Conservation (phyloP, 768 basidiomycete genomes). For the Termitomyces sp. region DNA sequence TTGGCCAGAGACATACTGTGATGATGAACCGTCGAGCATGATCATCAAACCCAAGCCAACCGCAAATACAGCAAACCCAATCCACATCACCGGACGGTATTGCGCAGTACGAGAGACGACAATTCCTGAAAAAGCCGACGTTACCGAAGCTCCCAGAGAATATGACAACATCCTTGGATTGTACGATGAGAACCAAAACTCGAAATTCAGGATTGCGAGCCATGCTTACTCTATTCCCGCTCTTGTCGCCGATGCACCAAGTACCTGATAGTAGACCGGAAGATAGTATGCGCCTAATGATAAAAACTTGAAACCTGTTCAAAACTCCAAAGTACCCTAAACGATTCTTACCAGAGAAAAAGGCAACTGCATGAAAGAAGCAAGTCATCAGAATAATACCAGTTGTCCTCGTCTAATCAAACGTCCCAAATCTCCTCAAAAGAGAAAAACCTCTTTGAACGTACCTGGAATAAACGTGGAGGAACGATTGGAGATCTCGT, state of each 20-base stretch:
- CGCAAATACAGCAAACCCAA: slow-evolving; percentile 46
- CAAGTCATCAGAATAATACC: slow-evolving; percentile 47
- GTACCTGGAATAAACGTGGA: slow-evolving; percentile 65
- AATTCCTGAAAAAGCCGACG: slow-evolving; percentile 54
- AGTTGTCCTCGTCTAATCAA: slow-evolving; percentile 67
- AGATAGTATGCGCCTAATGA: slow-evolving; percentile 56
- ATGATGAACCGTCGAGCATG: slow-evolving; percentile 53
- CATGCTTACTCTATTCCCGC: slow-evolving; percentile 55
- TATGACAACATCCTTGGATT: slow-evolving; percentile 62
- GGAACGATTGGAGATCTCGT: slow-evolving; percentile 67
- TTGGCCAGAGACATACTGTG: slow-evolving; percentile 28
- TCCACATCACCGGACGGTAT: slow-evolving; percentile 63
- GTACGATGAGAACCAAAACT: not conserved
- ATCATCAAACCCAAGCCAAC: slow-evolving; percentile 73
- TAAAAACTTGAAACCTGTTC: not conserved
- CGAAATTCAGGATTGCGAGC: not conserved
- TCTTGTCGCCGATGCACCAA: slow-evolving; percentile 68
- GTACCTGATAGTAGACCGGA: slow-evolving; percentile 73
- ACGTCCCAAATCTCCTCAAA: not conserved
- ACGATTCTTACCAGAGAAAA: slow-evolving; percentile 42
- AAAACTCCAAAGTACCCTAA: not conserved
- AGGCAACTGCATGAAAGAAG: slow-evolving; percentile 60
- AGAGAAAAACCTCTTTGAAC: not conserved
- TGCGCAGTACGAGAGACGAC: slow-evolving; percentile 49
- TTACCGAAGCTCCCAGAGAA: slow-evolving; percentile 52